Conservation (phyloP, 352 stramenopile species). For the Phytopythium boreale region DNA sequence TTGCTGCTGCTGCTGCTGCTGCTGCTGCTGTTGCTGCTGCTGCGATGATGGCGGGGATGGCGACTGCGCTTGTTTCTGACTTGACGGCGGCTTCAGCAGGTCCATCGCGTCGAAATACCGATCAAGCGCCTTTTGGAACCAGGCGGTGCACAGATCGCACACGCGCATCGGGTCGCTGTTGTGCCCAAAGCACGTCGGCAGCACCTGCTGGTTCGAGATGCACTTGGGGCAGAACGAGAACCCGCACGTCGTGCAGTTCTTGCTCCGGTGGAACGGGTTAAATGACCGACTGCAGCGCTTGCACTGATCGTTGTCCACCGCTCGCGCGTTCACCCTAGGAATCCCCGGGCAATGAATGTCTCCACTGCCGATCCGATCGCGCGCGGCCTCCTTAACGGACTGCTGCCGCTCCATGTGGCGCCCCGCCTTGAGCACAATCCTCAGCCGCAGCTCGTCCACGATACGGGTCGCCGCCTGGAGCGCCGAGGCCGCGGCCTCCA, state of each 20-base stretch:
- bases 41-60: slow-evolving; percentile 10
- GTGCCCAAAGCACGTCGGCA: slow-evolving; percentile 61
- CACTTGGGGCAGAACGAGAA: slow-evolving; percentile 69
- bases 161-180: slow-evolving; percentile 42
- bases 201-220: slow-evolving; percentile 41
- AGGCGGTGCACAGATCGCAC: slow-evolving; percentile 56
- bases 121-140: slow-evolving; percentile 69
- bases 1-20: slow-evolving; percentile 18
- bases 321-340: slow-evolving; percentile 35
- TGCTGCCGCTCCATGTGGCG: slow-evolving; percentile 41
- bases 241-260: slow-evolving; percentile 55
- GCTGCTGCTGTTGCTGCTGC: too few relatives aligned
- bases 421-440: slow-evolving; percentile 44
- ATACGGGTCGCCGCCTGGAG: slow-evolving; percentile 54
- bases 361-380: slow-evolving; percentile 1
- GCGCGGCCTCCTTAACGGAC: not conserved
- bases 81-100: slow-evolving; percentile 15
- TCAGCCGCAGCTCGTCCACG: slow-evolving; percentile 52
- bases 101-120: slow-evolving; percentile 64
- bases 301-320: slow-evolving; percentile 34
- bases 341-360: slow-evolving; percentile 23
- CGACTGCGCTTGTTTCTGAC: slow-evolving; percentile 2
- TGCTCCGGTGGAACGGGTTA: slow-evolving; percentile 64
- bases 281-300: slow-evolving; percentile 61
- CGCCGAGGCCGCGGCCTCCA: slow-evolving; percentile 44